Evolutionary conservation across 805 yeast species (phyloP).

Genomic region (Metschnikowia santaceciliae): DNA sequence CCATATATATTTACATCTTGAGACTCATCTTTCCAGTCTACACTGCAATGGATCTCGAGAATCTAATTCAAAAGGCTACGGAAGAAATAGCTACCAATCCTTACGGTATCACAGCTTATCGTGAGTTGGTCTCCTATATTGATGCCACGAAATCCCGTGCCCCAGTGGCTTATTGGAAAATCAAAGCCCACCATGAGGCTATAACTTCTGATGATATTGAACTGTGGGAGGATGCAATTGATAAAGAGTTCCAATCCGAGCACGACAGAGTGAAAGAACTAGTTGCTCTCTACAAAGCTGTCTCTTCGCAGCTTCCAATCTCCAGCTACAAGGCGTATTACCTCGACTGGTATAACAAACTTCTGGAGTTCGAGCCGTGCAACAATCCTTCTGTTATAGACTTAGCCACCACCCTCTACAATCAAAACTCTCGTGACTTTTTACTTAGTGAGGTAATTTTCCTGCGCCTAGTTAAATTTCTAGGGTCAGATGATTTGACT

Average conservation of each 20-base stretch:
- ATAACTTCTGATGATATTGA: conserved; percentile 5
- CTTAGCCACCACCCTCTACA: background rate
- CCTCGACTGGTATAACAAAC: background rate
- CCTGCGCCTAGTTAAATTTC: conserved; percentile 12
- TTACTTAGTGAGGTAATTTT: conserved; percentile 20
- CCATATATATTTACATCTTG: background rate
- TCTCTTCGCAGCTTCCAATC: conserved; percentile 2
- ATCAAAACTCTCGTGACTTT: conserved; percentile 22
- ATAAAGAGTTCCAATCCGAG: background rate
- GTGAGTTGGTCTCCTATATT: background rate
- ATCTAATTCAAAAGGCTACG: background rate
- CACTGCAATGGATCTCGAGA: background rate
- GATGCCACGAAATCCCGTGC: background rate
- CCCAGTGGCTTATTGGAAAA: conserved; percentile 6
- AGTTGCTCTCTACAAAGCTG: background rate
- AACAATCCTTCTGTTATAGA: background rate
- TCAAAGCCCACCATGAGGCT: conserved; percentile 1
- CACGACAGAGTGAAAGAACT: background rate
- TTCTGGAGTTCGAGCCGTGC: background rate
- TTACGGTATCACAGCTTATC: background rate
- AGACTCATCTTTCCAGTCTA: background rate
- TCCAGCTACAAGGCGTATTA: background rate
- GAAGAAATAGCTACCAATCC: background rate
- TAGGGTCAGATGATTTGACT: conserved; percentile 13
- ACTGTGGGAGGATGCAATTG: conserved; percentile 9